Percentiles rank a stretch among this genome's conserved stretches.
Evolutionary conservation across 1,284 basidiomycete genomes (phyloP).

Genomic region (Pulchroboletus neoregius): DNA sequence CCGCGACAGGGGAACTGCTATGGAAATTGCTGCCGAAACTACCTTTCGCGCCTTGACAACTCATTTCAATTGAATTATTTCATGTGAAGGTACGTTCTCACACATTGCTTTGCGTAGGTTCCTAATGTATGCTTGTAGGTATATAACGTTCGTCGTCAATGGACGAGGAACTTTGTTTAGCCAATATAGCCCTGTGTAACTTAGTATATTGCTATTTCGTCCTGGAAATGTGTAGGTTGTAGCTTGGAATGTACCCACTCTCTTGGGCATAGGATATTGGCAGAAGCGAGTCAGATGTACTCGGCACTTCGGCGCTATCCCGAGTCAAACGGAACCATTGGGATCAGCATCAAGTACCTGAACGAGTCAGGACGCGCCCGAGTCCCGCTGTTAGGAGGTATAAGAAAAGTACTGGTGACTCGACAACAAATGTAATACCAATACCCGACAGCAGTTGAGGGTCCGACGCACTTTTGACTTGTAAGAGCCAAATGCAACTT

Average conservation of each 20-base stretch:
- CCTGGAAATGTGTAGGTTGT: conserved; percentile 3
- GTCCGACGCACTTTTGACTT: no score
- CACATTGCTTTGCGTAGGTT: neutral
- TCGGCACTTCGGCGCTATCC: no score
- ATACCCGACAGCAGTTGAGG: neutral
- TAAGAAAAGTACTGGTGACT: neutral
- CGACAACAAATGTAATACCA: neutral
- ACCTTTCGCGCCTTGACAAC: conserved; percentile 25
- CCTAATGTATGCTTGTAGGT: neutral
- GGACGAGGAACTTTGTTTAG: neutral
- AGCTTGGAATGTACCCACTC: conserved; percentile 11
- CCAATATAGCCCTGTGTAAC: neutral
- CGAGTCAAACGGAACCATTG: no score
- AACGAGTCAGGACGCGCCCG: no score
- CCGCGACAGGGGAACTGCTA: conserved; percentile 31
- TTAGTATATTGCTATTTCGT: conserved; percentile 5
- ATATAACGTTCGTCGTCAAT: neutral
- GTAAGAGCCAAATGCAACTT: no score
- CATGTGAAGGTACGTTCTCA: conserved; percentile 6
- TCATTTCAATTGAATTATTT: conserved; percentile 16
- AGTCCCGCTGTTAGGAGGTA: neutral
- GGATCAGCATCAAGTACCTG: no score
- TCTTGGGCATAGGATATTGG: neutral
- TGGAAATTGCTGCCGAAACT: conserved; percentile 31
- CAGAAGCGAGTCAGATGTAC: neutral